Evolutionary conservation across 2,329 filamentous ascomycete genomes (phyloP).

Genomic region (Beauveria varroae): DNA sequence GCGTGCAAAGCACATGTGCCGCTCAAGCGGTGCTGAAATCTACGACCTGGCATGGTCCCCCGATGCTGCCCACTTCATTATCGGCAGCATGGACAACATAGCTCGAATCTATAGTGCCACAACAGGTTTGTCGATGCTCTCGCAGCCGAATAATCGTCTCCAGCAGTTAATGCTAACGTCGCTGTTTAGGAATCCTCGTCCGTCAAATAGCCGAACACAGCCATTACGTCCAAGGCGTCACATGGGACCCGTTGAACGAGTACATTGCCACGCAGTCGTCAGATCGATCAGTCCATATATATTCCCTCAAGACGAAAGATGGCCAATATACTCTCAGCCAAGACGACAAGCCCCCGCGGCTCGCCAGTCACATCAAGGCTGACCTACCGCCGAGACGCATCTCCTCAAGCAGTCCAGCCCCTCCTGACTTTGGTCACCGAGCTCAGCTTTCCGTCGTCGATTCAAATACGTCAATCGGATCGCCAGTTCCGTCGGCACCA

Average conservation of each 20-base stretch:
- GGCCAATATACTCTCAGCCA: slow-evolving; percentile 77
- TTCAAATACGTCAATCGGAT: slow-evolving; percentile 56
- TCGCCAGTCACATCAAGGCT: slow-evolving; percentile 72
- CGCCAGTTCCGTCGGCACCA: slow-evolving; percentile 82
- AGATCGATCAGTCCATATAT: slow-evolving; percentile 95
- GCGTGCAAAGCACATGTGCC: slow-evolving; percentile 96
- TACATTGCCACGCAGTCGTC: slow-evolving; percentile 98
- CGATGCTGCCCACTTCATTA: slow-evolving; percentile 94
- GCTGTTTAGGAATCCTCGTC: slow-evolving; percentile 52
- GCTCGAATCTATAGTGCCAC: slow-evolving; percentile 93
- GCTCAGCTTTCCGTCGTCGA: slow-evolving; percentile 51
- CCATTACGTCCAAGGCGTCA: slow-evolving; percentile 96
- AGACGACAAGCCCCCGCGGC: slow-evolving; percentile 63
- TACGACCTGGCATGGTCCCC: slow-evolving; percentile 99
- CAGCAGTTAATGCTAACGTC: not conserved
- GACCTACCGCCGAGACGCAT: slow-evolving; percentile 88
- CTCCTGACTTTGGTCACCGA: slow-evolving; percentile 68
- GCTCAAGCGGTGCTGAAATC: slow-evolving; percentile 89
- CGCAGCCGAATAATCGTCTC: not conserved
- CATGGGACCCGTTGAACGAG: slow-evolving; percentile 97
- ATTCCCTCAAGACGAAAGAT: slow-evolving; percentile 92
- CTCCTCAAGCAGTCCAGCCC: slow-evolving; percentile 85
- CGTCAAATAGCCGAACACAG: slow-evolving; percentile 95
- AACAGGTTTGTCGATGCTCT: slow-evolving; percentile 55
- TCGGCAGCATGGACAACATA: slow-evolving; percentile 98